Base-by-base conservation (phyloP, 1,139 yeast species). In the Blastobotrys buckinghamii region DNA sequence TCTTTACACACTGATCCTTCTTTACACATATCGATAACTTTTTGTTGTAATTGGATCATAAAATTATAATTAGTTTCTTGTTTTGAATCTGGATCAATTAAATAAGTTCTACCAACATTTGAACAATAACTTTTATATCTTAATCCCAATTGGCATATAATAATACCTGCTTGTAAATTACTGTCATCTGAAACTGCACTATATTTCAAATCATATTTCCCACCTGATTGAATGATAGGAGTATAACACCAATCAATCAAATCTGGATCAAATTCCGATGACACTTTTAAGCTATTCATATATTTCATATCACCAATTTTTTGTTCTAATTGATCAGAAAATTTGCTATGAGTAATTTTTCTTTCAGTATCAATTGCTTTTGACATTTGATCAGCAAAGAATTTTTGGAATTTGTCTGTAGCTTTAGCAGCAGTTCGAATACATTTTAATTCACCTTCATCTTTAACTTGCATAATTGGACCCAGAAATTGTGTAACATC, bases 221-320 rank as follows among this genome's bases (percentile, higher is more conserved):
- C 89, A 47, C 95, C 95, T 59, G 95, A 84, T 68, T 90, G 96
- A 51, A 92, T 77, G 50, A 88, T 85, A 29, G 98, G 97, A 43
- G 89, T 81, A 66, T 88, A 89, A 59, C 96, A 86, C 97, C 97
- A 92, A 66, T 92, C 97, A 34, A 92, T 70, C 55, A 81, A 79
- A 53, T 80, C 82, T 2, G 84, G 74, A 60, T 88, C 96, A 58
- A 88, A 84, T 49, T 80, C 90, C 42, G 78, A 63, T 9, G 81
- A 76, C 9, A 79, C 66, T 59, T 83, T 84, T 57, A 76, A 68
- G 42, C 73, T 73, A 53, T 72, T 75, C 66, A 84, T 79, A 73
- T 88, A 85, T 60, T 78, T 81, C 52, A 76, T 74, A 59, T 81
- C 86, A 57, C 89, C 97, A 56, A 92, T 84, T 64, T 82, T 84